phyloP scores from a whole-genome alignment of 306 rosid genomes.

The Casuarina equisetifolia region DNA sequence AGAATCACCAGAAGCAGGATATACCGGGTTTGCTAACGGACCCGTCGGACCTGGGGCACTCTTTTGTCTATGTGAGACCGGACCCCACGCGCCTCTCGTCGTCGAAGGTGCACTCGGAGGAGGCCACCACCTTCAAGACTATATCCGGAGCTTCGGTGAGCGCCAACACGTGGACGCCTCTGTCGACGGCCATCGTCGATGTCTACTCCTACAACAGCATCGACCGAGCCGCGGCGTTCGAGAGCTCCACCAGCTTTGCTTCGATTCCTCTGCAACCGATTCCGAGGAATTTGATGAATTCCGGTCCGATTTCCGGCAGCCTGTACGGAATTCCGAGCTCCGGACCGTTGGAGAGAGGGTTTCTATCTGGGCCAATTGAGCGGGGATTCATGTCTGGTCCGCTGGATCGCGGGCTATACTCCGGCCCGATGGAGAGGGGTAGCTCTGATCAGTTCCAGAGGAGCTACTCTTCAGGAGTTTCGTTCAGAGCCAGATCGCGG shows the following conservation, averaged over 20 bases:
- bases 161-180: slow-evolving; percentile 94
- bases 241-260: slow-evolving; percentile 88
- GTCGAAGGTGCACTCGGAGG: slow-evolving; percentile 88
- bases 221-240: slow-evolving; percentile 93
- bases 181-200: slow-evolving; percentile 75
- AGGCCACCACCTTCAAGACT: slow-evolving; percentile 86
- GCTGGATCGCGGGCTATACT: slow-evolving; percentile 76
- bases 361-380: slow-evolving; percentile 93
- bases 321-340: slow-evolving; percentile 55
- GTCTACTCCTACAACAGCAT: slow-evolving; percentile 66
- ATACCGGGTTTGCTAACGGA: slow-evolving; percentile 52
- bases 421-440: slow-evolving; percentile 81
- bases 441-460: slow-evolving; percentile 64
- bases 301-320: slow-evolving; percentile 74
- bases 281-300: slow-evolving; percentile 53
- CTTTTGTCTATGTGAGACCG: slow-evolving; percentile 95
- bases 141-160: slow-evolving; percentile 98
- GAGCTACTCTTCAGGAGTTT: slow-evolving; percentile 80
- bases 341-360: slow-evolving; percentile 86
- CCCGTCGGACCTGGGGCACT: slow-evolving; percentile 87
- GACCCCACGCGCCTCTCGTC: slow-evolving; percentile 69
- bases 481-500: slow-evolving; percentile 49
- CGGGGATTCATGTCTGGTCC: slow-evolving; percentile 99
- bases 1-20: slow-evolving; percentile 51
- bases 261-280: slow-evolving; percentile 92